Evolutionary conservation across 139 green algal genomes (phyloP).

Genomic region (Tetraselmis striata): DNA sequence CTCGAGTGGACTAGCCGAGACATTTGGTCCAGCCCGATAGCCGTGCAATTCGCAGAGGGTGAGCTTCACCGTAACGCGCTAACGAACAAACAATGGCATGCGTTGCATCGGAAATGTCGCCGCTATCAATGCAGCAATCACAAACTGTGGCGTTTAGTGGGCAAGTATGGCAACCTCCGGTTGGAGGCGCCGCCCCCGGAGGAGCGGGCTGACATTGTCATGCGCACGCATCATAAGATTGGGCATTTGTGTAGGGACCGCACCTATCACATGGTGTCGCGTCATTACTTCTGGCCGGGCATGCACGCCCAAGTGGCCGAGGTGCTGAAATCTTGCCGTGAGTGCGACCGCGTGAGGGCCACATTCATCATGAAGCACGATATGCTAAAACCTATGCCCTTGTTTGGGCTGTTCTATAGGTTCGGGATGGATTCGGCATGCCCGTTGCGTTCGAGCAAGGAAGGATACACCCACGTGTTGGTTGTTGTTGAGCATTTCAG

Average conservation of each 20-base stretch:
- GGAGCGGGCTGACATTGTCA: not conserved
- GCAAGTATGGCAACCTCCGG: not conserved
- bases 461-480: not conserved
- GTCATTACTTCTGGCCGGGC: not conserved
- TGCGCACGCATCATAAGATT: not conserved
- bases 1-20: not conserved
- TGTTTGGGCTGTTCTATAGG: not conserved
- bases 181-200: not conserved
- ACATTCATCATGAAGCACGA: not conserved
- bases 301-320: not conserved
- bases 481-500: constrained; percentile 11
- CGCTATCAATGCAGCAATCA: not conserved
- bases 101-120: not conserved
- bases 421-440: not conserved
- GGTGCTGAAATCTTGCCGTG: not conserved
- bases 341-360: not conserved
- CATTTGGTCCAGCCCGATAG: not conserved
- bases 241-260: constrained; percentile 2
- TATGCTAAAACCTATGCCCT: not conserved
- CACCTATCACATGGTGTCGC: not conserved
- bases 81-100: not conserved
- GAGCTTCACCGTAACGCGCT: not conserved
- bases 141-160: not conserved
- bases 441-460: not conserved
- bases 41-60: not conserved